phyloP scores from a whole-genome alignment of 768 basidiomycete genomes.

The Cystofilobasidium ferigula region DNA sequence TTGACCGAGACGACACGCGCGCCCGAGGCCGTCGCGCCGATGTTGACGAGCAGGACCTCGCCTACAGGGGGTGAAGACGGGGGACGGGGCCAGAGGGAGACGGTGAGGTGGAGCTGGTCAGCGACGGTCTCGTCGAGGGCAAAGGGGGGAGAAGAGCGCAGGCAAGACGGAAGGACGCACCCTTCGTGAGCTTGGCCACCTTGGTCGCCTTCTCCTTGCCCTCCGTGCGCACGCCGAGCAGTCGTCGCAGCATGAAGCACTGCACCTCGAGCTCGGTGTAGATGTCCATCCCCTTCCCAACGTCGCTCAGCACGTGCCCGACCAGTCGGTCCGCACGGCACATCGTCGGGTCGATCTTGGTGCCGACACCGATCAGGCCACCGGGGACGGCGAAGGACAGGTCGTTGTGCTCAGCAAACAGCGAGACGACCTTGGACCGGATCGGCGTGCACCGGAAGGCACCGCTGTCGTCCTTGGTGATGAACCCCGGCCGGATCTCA shows the following conservation, averaged over 20 bases:
- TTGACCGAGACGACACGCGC: constrained; percentile 89
- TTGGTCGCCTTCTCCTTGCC: constrained; percentile 94
- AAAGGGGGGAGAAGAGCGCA: neutral
- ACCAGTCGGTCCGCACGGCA: constrained; percentile 94
- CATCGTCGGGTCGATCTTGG: constrained; percentile 87
- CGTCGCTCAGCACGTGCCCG: constrained; percentile 88
- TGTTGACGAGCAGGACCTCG: constrained; percentile 63
- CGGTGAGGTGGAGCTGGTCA: no score
- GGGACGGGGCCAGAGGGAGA: no score
- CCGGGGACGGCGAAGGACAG: constrained; percentile 93
- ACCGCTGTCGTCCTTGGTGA: constrained; percentile 85
- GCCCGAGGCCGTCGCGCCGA: constrained; percentile 93
- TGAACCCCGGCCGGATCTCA: constrained; percentile 93
- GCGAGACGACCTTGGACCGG: constrained; percentile 75
- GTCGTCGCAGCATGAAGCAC: constrained; percentile 77
- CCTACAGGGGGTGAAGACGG: no score
- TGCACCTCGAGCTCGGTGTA: constrained; percentile 51
- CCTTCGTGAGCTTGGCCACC: constrained; percentile 32
- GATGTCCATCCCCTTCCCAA: constrained; percentile 85
- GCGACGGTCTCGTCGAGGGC: no score
- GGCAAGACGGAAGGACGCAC: constrained; percentile 1
- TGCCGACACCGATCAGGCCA: constrained; percentile 96
- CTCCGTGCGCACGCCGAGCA: constrained; percentile 96
- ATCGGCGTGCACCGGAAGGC: constrained; percentile 87
- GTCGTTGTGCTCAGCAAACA: constrained; percentile 90